Evolutionary conservation across 108 stramenopile species (phyloP).

Genomic region (Tribonema minus): DNA sequence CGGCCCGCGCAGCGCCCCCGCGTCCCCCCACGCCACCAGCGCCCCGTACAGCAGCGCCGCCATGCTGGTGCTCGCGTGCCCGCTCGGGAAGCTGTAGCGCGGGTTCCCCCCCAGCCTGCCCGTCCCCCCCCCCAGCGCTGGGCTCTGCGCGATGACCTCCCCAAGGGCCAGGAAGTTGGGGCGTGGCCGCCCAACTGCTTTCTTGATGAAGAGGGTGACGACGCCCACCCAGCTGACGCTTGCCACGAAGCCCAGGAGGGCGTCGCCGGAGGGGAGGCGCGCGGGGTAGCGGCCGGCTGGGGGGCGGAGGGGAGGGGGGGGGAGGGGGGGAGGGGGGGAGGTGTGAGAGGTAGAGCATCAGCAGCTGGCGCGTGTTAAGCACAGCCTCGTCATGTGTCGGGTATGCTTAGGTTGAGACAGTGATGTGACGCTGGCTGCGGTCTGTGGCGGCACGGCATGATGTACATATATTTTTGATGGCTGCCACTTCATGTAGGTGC

Average conservation of each 20-base stretch:
- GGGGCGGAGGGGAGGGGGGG: too few species aligned
- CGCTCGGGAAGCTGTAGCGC: not conserved
- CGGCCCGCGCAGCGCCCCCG: not conserved
- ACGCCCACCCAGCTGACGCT: not conserved
- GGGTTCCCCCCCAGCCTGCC: not conserved
- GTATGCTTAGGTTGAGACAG: too few species aligned
- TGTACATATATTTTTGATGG: too few species aligned
- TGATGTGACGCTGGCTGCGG: too few species aligned
- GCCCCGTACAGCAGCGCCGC: not conserved
- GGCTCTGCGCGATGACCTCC: not conserved
- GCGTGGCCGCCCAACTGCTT: not conserved
- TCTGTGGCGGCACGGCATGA: too few species aligned
- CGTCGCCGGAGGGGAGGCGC: not conserved
- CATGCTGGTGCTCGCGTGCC: not conserved
- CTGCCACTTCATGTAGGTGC: too few species aligned
- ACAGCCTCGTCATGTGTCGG: too few species aligned
- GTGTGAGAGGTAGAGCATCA: too few species aligned
- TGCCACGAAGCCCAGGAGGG: not conserved
- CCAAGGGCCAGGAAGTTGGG: not conserved
- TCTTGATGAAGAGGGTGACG: not conserved
- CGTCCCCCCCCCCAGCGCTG: not conserved
- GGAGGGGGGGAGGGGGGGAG: too few species aligned
- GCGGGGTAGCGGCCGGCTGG: too few species aligned
- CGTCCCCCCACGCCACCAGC: not conserved
- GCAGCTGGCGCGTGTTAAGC: too few species aligned